Base-by-base conservation (phyloP, 1,284 basidiomycete species). In the Irpex lacteus region DNA sequence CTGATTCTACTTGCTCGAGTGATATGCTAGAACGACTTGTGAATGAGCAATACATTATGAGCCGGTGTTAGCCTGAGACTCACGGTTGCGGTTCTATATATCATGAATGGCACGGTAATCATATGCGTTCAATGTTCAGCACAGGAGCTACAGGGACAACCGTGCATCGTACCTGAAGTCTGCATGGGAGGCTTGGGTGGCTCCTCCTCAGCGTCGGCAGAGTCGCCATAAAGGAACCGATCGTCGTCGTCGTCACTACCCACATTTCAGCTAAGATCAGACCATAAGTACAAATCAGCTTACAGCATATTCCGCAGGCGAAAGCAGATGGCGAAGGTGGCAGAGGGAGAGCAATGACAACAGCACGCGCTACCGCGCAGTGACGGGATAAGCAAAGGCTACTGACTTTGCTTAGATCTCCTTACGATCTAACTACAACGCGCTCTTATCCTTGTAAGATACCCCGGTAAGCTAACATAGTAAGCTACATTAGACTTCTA, bases 171-270 rank as follows among this genome's bases (percentile, higher is more conserved):
- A 85, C 84, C 82, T 75, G 78, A 76, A 66, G 76, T 74, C 66
- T 69, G 66, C 50, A 74, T 71, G 13, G 68, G 64, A 53, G 74
- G 66, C 65, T 80, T 77, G 70, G 74, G 67, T 65, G 77, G 69
- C 65, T 71, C 70, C 62, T 78, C 72, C 56, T 53, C 50, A 19
- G 74, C 70, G 59, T 71, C 72, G 19, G 77, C 72, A 55, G 85
- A 80, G 66, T 82, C 82, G 69, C 90, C 89, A 69, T 91, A 91
- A 65, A 91, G 78, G 74, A 88, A 91, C 54, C 88, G 88, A 73
- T 91, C 90, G 73, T 91, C 90, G 75, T 91, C 88, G 75, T 90
- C 90, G 72, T 89, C 88, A 74, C 77, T 81, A 44, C 0, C 4
- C n/a, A 19, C 36, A 38, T 0, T 19, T 63, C n/a, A 60, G 40